These are phyloP conservation scores for Botrytis squamosa DNA, from an alignment of 2,329 filamentous ascomycete genomes.

Conservation along the genomic window DNA sequence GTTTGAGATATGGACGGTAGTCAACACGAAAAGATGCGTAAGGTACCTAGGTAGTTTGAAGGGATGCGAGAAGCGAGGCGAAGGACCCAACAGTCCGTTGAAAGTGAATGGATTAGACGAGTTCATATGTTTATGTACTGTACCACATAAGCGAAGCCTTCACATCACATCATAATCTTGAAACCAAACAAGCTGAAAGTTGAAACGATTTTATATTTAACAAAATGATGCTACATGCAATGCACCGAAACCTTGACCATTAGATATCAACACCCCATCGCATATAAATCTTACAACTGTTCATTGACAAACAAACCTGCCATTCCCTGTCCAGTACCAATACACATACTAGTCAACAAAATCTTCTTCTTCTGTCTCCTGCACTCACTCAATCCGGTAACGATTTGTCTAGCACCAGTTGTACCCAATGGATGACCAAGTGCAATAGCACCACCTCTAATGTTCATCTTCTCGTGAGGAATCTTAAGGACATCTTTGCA, in stretches of 20 bases:
- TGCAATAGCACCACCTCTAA: slow-evolving; percentile 77
- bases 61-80: too few relatives aligned
- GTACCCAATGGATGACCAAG: slow-evolving; percentile 79
- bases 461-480: slow-evolving; percentile 75
- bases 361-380: slow-evolving; percentile 86
- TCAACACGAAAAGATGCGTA: background rate
- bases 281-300: slow-evolving; percentile 38
- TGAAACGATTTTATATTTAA: background rate
- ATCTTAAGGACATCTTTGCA: slow-evolving; percentile 72
- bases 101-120: too few relatives aligned
- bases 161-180: too few relatives aligned
- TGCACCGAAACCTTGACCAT: background rate
- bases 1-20: background rate
- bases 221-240: background rate
- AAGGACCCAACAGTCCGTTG: too few relatives aligned
- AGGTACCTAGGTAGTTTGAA: too few relatives aligned
- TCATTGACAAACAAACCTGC: slow-evolving; percentile 66
- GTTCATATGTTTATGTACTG: too few relatives aligned
- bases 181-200: background rate
- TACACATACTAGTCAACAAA: slow-evolving; percentile 87
- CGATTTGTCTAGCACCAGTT: slow-evolving; percentile 78
- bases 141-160: too few relatives aligned
- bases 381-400: slow-evolving; percentile 84
- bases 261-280: background rate
- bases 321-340: slow-evolving; percentile 69